Evolutionary conservation across 345 rosid species (phyloP).

Genomic region (Abelmoschus esculentus): DNA sequence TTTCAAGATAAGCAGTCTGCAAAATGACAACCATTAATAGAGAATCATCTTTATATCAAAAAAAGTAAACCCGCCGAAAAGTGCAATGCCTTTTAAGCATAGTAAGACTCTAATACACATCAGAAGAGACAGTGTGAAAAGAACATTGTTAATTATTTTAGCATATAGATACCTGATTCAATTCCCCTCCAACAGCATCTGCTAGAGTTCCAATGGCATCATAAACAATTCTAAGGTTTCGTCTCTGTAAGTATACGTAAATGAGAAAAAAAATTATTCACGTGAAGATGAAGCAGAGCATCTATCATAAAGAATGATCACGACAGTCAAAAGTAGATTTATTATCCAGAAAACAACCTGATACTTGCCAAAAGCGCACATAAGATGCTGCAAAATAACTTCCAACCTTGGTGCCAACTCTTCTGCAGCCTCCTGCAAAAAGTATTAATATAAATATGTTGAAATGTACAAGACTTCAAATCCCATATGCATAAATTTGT

Average conservation of each 20-base stretch:
- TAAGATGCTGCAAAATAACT: constrained; percentile 80
- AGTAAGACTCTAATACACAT: background rate
- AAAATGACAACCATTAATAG: constrained; percentile 19
- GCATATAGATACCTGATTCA: constrained; percentile 55
- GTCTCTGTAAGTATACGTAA: constrained; percentile 41
- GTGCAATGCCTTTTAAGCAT: background rate
- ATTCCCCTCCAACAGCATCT: constrained; percentile 83
- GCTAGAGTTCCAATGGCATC: constrained; percentile 99
- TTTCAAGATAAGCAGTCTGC: constrained; percentile 76
- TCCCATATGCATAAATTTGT: constrained; percentile 9
- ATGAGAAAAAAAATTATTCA: background rate
- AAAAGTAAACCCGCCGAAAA: background rate
- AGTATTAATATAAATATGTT: constrained; percentile 7
- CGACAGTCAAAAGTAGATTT: background rate
- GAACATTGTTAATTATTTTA: background rate
- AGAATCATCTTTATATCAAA: background rate
- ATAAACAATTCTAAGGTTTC: constrained; percentile 91
- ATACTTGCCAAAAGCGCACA: constrained; percentile 96
- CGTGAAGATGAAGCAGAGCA: background rate
- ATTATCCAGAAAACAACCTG: constrained; percentile 49
- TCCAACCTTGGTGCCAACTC: constrained; percentile 76
- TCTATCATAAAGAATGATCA: background rate
- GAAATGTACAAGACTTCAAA: constrained; percentile 10
- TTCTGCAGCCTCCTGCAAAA: constrained; percentile 79
- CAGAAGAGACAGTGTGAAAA: background rate